A percentile compares a stretch with the other conserved stretches of the same genome.
Evolutionary conservation across 257 asterid genomes (phyloP).

Genomic region (Prunella vulgaris): DNA sequence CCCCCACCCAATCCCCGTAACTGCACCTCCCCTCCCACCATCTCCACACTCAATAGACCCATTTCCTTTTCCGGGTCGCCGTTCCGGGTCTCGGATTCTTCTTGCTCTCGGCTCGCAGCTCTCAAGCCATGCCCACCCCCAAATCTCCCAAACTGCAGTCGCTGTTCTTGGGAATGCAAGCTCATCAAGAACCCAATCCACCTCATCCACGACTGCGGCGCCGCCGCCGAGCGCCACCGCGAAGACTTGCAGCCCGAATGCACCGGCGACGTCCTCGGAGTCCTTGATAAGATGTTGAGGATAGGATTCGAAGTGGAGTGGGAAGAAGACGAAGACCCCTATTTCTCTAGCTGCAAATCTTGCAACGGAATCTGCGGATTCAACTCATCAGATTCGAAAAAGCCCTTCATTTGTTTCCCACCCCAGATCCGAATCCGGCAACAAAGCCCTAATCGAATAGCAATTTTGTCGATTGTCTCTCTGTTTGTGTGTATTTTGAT

Average conservation of each 20-base stretch:
- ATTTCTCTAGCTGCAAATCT: constrained; percentile 55
- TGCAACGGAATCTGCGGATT: constrained; percentile 85
- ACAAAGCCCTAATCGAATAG: constrained; percentile 38
- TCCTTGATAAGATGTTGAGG: constrained; percentile 52
- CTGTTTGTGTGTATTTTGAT: constrained; percentile 49
- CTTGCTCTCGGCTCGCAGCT: constrained; percentile 70
- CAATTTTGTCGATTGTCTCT: constrained; percentile 38
- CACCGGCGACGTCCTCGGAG: constrained; percentile 66
- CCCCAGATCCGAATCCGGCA: constrained; percentile 28
- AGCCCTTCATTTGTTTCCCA: constrained; percentile 57
- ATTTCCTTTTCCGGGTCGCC: constrained; percentile 66
- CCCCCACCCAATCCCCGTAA: constrained; percentile 21
- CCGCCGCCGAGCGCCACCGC: constrained; percentile 41
- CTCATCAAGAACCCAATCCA: constrained; percentile 55
- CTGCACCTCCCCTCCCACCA: constrained; percentile 41
- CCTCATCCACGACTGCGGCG: constrained; percentile 58
- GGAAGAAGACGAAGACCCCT: constrained; percentile 68
- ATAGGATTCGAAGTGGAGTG: constrained; percentile 76
- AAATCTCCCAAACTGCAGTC: constrained; percentile 65
- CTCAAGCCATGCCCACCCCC: constrained; percentile 66
- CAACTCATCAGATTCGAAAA: constrained; percentile 50
- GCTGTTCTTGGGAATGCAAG: constrained; percentile 67
- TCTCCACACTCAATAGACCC: constrained; percentile 41
- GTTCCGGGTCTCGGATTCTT: constrained; percentile 69
- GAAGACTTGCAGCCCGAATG: constrained; percentile 62